phyloP scores from a whole-genome alignment of 345 rosid species.

The Syzygium aromaticum region DNA sequence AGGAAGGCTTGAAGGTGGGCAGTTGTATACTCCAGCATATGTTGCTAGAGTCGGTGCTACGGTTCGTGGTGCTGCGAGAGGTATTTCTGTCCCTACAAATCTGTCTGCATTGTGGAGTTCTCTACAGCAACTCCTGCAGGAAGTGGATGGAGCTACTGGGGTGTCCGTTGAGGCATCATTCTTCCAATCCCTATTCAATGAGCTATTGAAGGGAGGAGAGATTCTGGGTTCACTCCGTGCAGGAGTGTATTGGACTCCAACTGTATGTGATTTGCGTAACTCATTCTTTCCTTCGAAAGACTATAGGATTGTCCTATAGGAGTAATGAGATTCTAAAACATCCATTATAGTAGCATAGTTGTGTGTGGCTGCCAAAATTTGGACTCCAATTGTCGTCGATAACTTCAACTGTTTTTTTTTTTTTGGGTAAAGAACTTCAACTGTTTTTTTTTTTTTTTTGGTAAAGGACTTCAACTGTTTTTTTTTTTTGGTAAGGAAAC shows the following conservation, averaged over 20 bases:
- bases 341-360: neutral
- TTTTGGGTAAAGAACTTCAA: no score
- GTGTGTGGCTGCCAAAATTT: neutral
- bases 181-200: constrained; percentile 81
- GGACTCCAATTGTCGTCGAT: neutral
- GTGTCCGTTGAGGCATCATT: constrained; percentile 75
- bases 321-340: neutral
- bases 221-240: constrained; percentile 95
- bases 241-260: constrained; percentile 95
- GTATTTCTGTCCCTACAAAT: constrained; percentile 78
- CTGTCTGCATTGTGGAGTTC: constrained; percentile 67
- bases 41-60: constrained; percentile 87
- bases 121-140: constrained; percentile 75
- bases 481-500: no score
- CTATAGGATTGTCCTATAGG: neutral
- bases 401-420: neutral
- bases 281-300: neutral
- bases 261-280: constrained; percentile 39
- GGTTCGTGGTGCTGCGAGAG: constrained; percentile 95
- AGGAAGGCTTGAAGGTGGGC: constrained; percentile 99
- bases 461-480: no score
- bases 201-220: constrained; percentile 67
- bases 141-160: constrained; percentile 85
- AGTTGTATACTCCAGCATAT: constrained; percentile 88
- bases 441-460: no score